Conservation (phyloP, 208 protist genomes). For the Leptomonas pyrrhocoris region DNA sequence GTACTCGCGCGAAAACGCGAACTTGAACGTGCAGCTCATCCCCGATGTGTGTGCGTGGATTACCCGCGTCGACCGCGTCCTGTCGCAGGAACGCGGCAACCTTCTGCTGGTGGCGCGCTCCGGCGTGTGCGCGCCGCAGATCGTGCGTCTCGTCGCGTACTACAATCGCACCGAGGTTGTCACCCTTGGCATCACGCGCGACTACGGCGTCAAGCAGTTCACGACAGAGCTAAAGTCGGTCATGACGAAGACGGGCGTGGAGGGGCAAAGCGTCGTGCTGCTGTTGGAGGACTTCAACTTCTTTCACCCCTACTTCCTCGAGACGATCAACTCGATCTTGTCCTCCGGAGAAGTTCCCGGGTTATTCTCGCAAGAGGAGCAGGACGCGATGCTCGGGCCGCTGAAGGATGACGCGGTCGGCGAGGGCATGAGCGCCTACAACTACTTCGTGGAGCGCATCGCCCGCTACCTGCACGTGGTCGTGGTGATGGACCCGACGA, state of each 20-base stretch:
- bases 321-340: constrained; percentile 96
- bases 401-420: constrained; percentile 90
- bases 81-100: constrained; percentile 94
- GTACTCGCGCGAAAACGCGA: constrained; percentile 94
- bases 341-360: constrained; percentile 96
- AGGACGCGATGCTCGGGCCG: constrained; percentile 93
- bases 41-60: constrained; percentile 94
- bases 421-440: constrained; percentile 87
- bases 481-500: constrained; percentile 95
- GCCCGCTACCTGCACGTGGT: constrained; percentile 93
- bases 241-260: constrained; percentile 90
- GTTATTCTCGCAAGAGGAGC: constrained; percentile 96
- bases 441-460: constrained; percentile 93
- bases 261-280: constrained; percentile 91
- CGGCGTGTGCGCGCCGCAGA: constrained; percentile 92
- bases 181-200: constrained; percentile 87
- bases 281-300: constrained; percentile 97
- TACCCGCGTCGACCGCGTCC: constrained; percentile 94
- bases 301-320: constrained; percentile 87
- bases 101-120: constrained; percentile 94
- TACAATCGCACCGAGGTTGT: constrained; percentile 91
- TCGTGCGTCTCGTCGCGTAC: constrained; percentile 92
- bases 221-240: constrained; percentile 93
- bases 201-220: constrained; percentile 95
- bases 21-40: constrained; percentile 95